These are phyloP conservation scores for Venustampulla echinocandica DNA, from an alignment of 495 filamentous ascomycete genomes.

Conservation along the genomic window DNA sequence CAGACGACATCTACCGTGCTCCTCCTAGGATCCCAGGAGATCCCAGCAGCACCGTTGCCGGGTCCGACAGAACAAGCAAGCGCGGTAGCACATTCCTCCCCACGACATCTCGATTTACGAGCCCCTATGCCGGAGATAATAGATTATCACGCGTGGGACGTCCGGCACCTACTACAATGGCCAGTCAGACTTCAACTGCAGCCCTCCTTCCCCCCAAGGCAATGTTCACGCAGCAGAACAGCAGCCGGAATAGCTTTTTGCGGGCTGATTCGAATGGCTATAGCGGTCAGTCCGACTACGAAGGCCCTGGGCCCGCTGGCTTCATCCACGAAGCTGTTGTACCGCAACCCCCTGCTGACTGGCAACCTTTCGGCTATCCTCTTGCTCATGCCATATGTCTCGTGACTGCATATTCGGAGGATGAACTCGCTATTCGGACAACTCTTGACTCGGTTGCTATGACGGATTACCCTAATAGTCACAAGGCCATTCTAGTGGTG, in stretches of 20 bases:
- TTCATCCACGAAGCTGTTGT: slow-evolving; percentile 95
- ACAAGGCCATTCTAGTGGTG: slow-evolving; percentile 91
- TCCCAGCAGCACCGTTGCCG: slow-evolving; percentile 45
- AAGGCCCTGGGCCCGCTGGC: slow-evolving; percentile 68
- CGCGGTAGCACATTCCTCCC: slow-evolving; percentile 70
- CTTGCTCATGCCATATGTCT: slow-evolving; percentile 89
- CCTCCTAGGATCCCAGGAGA: slow-evolving; percentile 71
- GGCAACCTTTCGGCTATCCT: slow-evolving; percentile 92
- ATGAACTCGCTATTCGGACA: slow-evolving; percentile 82
- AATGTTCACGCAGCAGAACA: slow-evolving; percentile 67
- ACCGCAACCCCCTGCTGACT: slow-evolving; percentile 94
- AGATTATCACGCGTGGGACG: slow-evolving; percentile 28
- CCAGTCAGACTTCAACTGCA: slow-evolving; percentile 77
- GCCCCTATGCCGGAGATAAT: slow-evolving; percentile 68
- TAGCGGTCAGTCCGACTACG: slow-evolving; percentile 48
- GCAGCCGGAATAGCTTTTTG: slow-evolving; percentile 50
- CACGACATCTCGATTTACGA: slow-evolving; percentile 88
- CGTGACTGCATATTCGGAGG: slow-evolving; percentile 97
- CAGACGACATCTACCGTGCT: slow-evolving; percentile 90
- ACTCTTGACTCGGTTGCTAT: slow-evolving; percentile 94
- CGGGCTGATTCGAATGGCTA: slow-evolving; percentile 35
- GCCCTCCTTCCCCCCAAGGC: slow-evolving; percentile 60
- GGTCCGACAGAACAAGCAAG: slow-evolving; percentile 65
- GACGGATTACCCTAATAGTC: slow-evolving; percentile 98
- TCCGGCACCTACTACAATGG: slow-evolving; percentile 81